phyloP scores from a whole-genome alignment of 192 early-diverging fungal species.

The Gigaspora rosea region DNA sequence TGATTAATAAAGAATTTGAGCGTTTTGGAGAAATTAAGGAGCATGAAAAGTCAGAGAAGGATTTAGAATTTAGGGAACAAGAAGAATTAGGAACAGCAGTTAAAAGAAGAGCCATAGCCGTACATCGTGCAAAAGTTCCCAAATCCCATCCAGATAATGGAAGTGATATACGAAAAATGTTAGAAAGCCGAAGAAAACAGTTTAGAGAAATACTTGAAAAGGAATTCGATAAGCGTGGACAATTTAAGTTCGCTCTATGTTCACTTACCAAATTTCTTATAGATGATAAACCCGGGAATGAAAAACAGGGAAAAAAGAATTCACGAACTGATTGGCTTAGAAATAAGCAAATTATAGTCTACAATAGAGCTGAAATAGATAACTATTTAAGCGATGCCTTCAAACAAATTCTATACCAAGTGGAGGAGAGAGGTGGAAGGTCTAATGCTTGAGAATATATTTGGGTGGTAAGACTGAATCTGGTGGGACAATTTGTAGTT shows the following conservation, averaged over 20 bases:
- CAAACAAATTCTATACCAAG: constrained; percentile 25
- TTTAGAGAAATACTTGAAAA: constrained; percentile 14
- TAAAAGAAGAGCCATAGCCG: constrained; percentile 16
- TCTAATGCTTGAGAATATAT: constrained; percentile 19
- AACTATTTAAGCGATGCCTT: constrained; percentile 24
- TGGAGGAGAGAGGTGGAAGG: constrained; percentile 7
- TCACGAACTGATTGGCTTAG: constrained; percentile 2
- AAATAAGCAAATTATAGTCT: constrained; percentile 34
- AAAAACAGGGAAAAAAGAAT: not conserved
- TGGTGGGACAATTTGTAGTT: not conserved
- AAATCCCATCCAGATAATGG: constrained; percentile 25
- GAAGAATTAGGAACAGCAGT: not conserved
- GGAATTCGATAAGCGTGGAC: constrained; percentile 10
- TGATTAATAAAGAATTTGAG: too few species aligned
- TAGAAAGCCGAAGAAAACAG: constrained; percentile 16
- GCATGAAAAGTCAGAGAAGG: too few species aligned
- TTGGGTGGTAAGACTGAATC: not conserved
- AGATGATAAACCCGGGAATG: constrained; percentile 12
- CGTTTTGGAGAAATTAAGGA: too few species aligned
- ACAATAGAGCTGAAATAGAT: constrained; percentile 27
- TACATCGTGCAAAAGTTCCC: constrained; percentile 16
- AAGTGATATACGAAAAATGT: constrained; percentile 24
- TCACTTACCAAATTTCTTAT: constrained; percentile 8
- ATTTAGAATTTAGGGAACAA: too few species aligned
- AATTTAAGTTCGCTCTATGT: constrained; percentile 16